Conservation (phyloP, 169 alveolate species). For the Babesia bigemina region DNA sequence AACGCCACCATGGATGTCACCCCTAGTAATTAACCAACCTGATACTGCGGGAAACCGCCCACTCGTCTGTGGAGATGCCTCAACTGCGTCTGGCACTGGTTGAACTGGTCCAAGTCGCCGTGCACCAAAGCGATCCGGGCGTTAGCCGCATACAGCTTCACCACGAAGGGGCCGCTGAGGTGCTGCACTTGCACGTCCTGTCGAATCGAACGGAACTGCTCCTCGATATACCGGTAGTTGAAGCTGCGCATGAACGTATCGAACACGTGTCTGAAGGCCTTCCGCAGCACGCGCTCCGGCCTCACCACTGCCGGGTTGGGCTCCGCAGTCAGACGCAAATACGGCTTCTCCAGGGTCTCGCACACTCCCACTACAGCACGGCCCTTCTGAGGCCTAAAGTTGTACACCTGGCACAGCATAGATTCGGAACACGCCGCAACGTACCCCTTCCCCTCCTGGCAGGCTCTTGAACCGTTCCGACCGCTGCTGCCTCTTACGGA, state of each 20-base stretch:
- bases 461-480: slow-evolving; percentile 8
- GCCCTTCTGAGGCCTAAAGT: slow-evolving; percentile 38
- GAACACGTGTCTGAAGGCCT: slow-evolving; percentile 70
- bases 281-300: slow-evolving; percentile 57
- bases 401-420: slow-evolving; percentile 32
- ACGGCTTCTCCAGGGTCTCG: slow-evolving; percentile 58
- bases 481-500: slow-evolving; percentile 12
- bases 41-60: slow-evolving; percentile 4
- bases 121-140: slow-evolving; percentile 91
- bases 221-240: slow-evolving; percentile 85
- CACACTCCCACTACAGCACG: slow-evolving; percentile 40
- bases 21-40: not conserved
- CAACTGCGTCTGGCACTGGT: slow-evolving; percentile 92
- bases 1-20: not conserved
- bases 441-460: slow-evolving; percentile 7
- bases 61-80: slow-evolving; percentile 72
- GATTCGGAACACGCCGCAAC: not conserved
- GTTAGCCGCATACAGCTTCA: slow-evolving; percentile 90
- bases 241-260: slow-evolving; percentile 67
- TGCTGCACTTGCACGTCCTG: slow-evolving; percentile 93
- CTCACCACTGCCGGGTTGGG: slow-evolving; percentile 65
- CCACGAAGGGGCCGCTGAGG: slow-evolving; percentile 84
- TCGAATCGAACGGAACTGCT: slow-evolving; percentile 89
- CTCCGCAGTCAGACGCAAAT: slow-evolving; percentile 60
- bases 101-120: slow-evolving; percentile 91